Evolutionary conservation across 306 rosid genomes (phyloP).

Genomic region (Lathyrus tuberosus): DNA sequence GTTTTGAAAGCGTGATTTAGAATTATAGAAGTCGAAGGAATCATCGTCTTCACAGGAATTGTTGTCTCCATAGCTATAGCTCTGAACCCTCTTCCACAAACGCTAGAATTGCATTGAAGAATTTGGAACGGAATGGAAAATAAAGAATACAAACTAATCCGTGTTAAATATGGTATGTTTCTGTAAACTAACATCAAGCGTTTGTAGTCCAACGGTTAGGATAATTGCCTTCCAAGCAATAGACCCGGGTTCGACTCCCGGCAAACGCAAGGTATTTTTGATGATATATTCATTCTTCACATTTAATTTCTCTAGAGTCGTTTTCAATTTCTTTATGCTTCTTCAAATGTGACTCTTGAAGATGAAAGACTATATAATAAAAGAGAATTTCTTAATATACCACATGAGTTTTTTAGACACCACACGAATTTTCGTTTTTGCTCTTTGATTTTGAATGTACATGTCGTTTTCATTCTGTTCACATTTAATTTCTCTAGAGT

Average conservation of each 20-base stretch:
- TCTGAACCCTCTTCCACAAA: not conserved
- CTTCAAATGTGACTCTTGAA: too few relatives aligned
- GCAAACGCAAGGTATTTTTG: slow-evolving; percentile 49
- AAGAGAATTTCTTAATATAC: too few relatives aligned
- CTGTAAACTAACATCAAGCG: not conserved
- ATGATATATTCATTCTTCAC: too few relatives aligned
- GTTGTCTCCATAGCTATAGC: slow-evolving; percentile 52
- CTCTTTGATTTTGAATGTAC: too few relatives aligned
- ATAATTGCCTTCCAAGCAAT: slow-evolving; percentile 92
- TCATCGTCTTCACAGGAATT: slow-evolving; percentile 41
- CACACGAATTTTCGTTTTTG: too few relatives aligned
- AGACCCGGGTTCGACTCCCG: slow-evolving; percentile 98
- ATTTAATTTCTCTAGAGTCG: too few relatives aligned
- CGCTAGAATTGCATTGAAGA: not conserved
- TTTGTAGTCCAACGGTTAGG: slow-evolving; percentile 93
- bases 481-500: too few relatives aligned
- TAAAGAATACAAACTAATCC: not conserved
- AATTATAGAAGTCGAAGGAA: slow-evolving; percentile 44
- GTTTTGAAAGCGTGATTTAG: slow-evolving; percentile 27
- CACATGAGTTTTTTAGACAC: too few relatives aligned
- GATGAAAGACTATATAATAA: too few relatives aligned
- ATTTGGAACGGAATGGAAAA: not conserved
- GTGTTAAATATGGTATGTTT: fast-evolving
- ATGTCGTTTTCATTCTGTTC: too few relatives aligned
- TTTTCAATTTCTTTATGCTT: too few relatives aligned